Percentiles rank a stretch among this genome's conserved stretches.
Evolutionary conservation across 2,329 filamentous ascomycete species (phyloP).

Genomic region (Pseudocercospora pini-densiflorae): DNA sequence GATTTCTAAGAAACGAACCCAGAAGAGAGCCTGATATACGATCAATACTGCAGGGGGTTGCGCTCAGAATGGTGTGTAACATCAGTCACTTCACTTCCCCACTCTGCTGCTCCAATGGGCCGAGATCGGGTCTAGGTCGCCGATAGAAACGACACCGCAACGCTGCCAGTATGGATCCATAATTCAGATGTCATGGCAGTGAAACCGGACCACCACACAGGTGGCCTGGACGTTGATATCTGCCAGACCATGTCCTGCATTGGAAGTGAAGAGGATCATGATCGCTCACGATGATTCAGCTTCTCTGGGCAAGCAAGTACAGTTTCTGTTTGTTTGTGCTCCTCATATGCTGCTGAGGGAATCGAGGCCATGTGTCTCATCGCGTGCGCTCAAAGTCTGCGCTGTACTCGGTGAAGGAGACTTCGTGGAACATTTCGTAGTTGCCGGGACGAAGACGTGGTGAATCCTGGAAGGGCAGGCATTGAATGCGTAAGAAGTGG

Average conservation of each 20-base stretch:
- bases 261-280: neutral
- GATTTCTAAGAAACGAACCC: neutral
- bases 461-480: too few relatives aligned
- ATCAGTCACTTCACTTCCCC: conserved; percentile 4
- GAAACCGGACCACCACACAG: too few relatives aligned
- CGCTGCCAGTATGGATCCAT: neutral
- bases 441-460: too few relatives aligned
- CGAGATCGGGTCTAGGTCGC: neutral
- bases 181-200: too few relatives aligned
- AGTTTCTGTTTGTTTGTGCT: too few relatives aligned
- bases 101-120: neutral
- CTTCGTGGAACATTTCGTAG: too few relatives aligned
- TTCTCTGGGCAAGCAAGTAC: too few relatives aligned
- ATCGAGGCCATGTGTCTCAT: too few relatives aligned
- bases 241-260: neutral
- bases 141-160: neutral
- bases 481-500: too few relatives aligned
- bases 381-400: too few relatives aligned
- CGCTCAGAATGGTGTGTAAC: neutral
- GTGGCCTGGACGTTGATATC: neutral
- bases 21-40: neutral
- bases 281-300: neutral
- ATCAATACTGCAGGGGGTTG: neutral
- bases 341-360: too few relatives aligned
- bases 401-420: too few relatives aligned